Evolutionary conservation across 1,139 yeast species (phyloP).

Genomic region (Magnusiomyces magnusii): DNA sequence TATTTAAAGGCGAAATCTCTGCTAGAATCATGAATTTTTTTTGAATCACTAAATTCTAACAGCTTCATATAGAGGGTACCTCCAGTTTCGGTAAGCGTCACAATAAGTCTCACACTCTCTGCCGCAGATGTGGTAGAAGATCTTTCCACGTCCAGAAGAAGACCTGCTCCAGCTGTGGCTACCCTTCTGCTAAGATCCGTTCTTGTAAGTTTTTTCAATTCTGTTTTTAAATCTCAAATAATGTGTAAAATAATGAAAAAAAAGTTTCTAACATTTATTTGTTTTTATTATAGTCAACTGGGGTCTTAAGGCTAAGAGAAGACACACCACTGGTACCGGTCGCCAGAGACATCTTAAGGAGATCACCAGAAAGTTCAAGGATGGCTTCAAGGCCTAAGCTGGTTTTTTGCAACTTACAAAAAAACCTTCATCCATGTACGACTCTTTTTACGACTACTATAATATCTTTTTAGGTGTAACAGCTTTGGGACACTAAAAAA

Average conservation of each 20-base stretch:
- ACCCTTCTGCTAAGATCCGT: slow-evolving; percentile 99
- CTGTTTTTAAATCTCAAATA: not conserved
- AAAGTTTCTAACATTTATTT: not conserved
- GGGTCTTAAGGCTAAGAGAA: slow-evolving; percentile 99
- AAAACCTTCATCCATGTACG: not conserved
- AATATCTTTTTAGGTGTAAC: not conserved
- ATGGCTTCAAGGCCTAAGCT: slow-evolving; percentile 92
- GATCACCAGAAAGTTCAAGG: slow-evolving; percentile 97
- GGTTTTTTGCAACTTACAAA: slow-evolving; percentile 47
- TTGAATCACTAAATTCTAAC: not conserved
- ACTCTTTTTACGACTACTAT: not conserved
- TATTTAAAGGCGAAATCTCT: no score
- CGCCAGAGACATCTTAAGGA: slow-evolving; percentile 98
- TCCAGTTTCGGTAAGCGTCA: slow-evolving; percentile 99
- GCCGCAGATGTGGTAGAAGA: slow-evolving; percentile 99
- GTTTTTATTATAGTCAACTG: slow-evolving; percentile 75
- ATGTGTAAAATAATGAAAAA: not conserved
- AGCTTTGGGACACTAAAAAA: not conserved
- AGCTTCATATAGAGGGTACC: slow-evolving; percentile 78
- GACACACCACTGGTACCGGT: slow-evolving; percentile 99
- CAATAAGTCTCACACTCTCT: slow-evolving; percentile 99
- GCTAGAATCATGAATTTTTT: no score
- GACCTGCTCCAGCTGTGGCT: slow-evolving; percentile 98
- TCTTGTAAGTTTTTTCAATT: slow-evolving; percentile 23
- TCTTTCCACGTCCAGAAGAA: slow-evolving; percentile 99